Base-by-base conservation (phyloP, 805 yeast genomes). In the Scheffersomyces stipitis region DNA sequence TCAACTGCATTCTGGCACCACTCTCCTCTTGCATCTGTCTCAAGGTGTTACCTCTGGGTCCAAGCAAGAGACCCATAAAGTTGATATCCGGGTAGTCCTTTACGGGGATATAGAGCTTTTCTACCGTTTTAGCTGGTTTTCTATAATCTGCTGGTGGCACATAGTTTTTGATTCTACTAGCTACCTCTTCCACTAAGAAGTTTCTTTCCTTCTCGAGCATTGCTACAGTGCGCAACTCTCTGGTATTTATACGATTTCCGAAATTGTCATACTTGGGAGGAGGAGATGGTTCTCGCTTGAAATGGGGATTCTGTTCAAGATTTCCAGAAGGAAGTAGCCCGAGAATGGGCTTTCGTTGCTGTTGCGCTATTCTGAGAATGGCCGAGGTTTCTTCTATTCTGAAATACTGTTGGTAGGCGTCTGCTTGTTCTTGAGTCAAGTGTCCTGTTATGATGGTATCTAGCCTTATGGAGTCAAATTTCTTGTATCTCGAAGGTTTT, bases 1-100 rank as follows among this genome's bases (percentile, higher is more conserved):
- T 73, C 33, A 93, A 86, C 3, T 90, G 95, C 41, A 93, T 83
- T 46, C 75, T 78, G 13, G 98, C 96, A 1, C 96, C 96, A 27
- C 95, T 83, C 33, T 83, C 81, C 18, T 78, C 81, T 56, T 91
- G 95, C 60, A 95, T 64, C 49, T 79, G 78, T 42, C 86, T 78
- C 49, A 91, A 64, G 0, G 96, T 91, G 50, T 85, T 83, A 16
- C 98, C 99, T 69, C 99, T 81, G 22, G 99, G 99, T 0, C 99
- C 99, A 33, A 93, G 62, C 15, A 93, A 64, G 35, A 85, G 70
- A 0, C 99, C 99, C 36, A 93, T 86, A 56, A 91, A 91, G 62
- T 93, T 93, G 49, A 93, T 83, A 34, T 84, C 91, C 0, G 98
- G 97, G 63, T 88, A 83, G 41, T 87, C 91, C 27, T 80, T 75